Evolutionary conservation across 331 rosid species (phyloP), one percentile per base, ranked within the genome.

Genomic region (Prunus yedoensis): DNA sequence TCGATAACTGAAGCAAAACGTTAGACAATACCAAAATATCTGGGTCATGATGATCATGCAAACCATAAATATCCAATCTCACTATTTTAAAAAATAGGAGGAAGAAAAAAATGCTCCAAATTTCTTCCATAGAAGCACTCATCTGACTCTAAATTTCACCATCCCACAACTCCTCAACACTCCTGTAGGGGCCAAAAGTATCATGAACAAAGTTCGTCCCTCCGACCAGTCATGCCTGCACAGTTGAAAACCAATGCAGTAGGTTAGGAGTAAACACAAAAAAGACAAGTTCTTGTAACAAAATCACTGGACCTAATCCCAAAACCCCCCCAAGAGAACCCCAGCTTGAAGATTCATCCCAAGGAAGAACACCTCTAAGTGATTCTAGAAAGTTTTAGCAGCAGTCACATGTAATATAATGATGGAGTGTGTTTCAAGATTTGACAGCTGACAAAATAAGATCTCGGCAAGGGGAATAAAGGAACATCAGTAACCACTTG

Each of bases 131-230:
- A 28, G 70, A 76, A 57, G n/a, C 20, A 17, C 8, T 3, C 10
- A 61, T 41, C 25, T 59, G 15, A 47, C 90, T 46, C 25, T 82
- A 94, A 66, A 90, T 79, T 86, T 94, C 97, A 9, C 97, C 97
- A 78, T 94, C 98, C 98, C 98, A 94, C 1, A 94, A 14, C 45
- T 94, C 94, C 74, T 91, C 89, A 35, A 89, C 0, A 52, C 78
- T 64, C 76, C 73, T 86, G 74, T 91, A 93, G 52, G 32, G 57
- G 51, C n/a, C 93, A 63, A 30, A 87, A 58, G 86, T 89, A 54
- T 89, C 93, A n/a, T n/a, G n/a, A n/a, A n/a, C n/a, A 64, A 90
- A 90, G 16, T 80, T 0, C 23, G 87, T 52, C 10, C 94, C 98
- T 69, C 78, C 79, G 14, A 91, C 15, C 56, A 88, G 83, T 67